Percentiles rank a stretch among this genome's conserved stretches.
Evolutionary conservation across 1,139 yeast species (phyloP).

Genomic region (Starmera stellimalicola): DNA sequence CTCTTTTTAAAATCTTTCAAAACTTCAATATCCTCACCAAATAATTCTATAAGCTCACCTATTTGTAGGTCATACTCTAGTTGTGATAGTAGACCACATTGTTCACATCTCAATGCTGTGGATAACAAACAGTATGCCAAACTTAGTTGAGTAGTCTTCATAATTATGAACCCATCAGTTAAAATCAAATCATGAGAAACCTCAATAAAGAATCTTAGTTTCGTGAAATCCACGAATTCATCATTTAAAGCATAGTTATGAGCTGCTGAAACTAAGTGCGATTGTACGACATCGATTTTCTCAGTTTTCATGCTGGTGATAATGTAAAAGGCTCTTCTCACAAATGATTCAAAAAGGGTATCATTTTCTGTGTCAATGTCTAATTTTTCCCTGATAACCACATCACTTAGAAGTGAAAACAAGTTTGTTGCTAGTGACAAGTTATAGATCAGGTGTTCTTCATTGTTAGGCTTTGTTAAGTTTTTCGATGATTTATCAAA

Average conservation of each 20-base stretch:
- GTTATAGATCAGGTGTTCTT: slow-evolving; percentile 6
- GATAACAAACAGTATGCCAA: slow-evolving; percentile 2
- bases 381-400: slow-evolving; percentile 12
- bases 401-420: slow-evolving; percentile 14
- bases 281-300: slow-evolving; percentile 11
- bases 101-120: slow-evolving; percentile 1
- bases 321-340: slow-evolving; percentile 14
- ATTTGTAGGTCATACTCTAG: neutral
- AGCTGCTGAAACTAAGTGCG: slow-evolving; percentile 12
- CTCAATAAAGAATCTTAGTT: slow-evolving; percentile 9
- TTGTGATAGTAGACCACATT: slow-evolving; percentile 1
- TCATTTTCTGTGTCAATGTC: slow-evolving; percentile 14
- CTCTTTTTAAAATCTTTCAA: neutral
- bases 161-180: slow-evolving; percentile 5
- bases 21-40: neutral
- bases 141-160: slow-evolving; percentile 9
- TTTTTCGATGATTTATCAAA: slow-evolving; percentile 8
- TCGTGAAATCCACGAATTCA: slow-evolving; percentile 7
- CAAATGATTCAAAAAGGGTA: slow-evolving; percentile 14
- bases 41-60: neutral
- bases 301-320: slow-evolving; percentile 7
- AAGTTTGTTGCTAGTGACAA: slow-evolving; percentile 12
- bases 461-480: slow-evolving; percentile 9
- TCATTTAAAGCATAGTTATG: slow-evolving; percentile 11
- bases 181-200: slow-evolving; percentile 7